Conservation (phyloP, 768 basidiomycete genomes). For the Kwoniella heveanensis region DNA sequence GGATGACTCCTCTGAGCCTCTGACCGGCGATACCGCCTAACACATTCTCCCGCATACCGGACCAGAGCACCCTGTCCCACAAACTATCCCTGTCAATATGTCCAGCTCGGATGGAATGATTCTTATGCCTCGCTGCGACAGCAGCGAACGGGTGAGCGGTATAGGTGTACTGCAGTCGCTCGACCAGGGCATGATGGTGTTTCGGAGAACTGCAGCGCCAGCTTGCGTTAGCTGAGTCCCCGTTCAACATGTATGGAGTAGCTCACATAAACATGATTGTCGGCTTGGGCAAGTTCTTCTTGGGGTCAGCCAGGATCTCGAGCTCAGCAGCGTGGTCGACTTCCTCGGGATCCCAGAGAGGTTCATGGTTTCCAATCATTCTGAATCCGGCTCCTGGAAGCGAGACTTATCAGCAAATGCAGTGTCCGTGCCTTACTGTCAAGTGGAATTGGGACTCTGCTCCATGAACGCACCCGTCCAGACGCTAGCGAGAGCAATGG, state of each 20-base stretch:
- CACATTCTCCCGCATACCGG: conserved; percentile 64
- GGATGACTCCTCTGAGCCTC: conserved; percentile 68
- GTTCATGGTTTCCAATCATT: conserved; percentile 34
- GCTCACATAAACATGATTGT: conserved; percentile 70
- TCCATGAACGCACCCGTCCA: conserved; percentile 41
- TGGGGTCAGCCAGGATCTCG: conserved; percentile 23
- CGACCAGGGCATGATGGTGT: conserved; percentile 65
- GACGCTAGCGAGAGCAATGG: conserved; percentile 73
- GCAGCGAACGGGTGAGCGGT: conserved; percentile 62
- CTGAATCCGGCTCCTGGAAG: conserved; percentile 51
- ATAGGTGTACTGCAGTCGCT: conserved; percentile 63
- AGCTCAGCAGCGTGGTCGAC: conserved; percentile 28
- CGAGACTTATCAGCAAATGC: too few relatives aligned
- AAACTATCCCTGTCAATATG: conserved; percentile 74
- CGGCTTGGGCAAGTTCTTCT: conserved; percentile 56
- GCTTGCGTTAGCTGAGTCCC: too few relatives aligned
- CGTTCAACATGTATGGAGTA: too few relatives aligned
- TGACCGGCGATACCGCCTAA: conserved; percentile 67
- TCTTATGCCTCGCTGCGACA: conserved; percentile 77
- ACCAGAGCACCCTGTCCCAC: conserved; percentile 82
- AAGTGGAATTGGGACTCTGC: too few relatives aligned
- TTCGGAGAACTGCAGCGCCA: conserved; percentile 57
- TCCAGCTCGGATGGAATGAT: conserved; percentile 69
- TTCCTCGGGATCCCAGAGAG: conserved; percentile 29
- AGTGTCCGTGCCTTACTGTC: conserved; percentile 62